These are phyloP conservation scores for Marsdenia floribunda DNA, from an alignment of 257 asterid species.

Conservation along the genomic window DNA sequence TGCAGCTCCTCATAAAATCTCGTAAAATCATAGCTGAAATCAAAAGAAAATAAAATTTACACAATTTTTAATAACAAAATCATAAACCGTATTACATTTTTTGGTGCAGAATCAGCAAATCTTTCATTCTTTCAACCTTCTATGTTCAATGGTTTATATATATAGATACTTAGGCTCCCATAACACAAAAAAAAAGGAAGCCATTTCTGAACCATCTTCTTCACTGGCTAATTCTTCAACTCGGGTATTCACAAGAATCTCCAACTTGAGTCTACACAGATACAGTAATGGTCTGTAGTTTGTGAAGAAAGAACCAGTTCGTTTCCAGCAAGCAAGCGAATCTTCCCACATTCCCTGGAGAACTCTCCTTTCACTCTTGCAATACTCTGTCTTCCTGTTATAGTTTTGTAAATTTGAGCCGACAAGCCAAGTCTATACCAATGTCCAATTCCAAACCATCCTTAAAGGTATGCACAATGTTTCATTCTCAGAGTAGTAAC, in stretches of 20 bases:
- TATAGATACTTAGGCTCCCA: too few species aligned
- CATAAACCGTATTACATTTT: too few species aligned
- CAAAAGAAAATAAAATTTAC: too few species aligned
- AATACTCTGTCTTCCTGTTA: conserved; percentile 27
- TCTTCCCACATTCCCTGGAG: conserved; percentile 46
- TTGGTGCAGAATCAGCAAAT: too few species aligned
- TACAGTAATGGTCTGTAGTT: conserved; percentile 33
- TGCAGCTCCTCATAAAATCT: too few species aligned
- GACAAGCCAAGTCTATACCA: conserved; percentile 37
- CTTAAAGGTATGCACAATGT: conserved; percentile 40
- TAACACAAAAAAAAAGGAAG: conserved; percentile 27
- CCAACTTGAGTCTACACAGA: conserved; percentile 41
- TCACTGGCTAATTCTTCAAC: conserved; percentile 27
- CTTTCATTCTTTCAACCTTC: conserved; percentile 40
- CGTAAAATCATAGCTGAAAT: too few species aligned
- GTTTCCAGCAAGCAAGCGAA: conserved; percentile 29
- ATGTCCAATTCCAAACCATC: conserved; percentile 43
- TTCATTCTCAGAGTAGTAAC: conserved; percentile 45
- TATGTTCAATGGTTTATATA: too few species aligned
- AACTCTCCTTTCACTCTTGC: conserved; percentile 64
- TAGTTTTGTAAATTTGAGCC: conserved; percentile 36
- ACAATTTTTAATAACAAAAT: too few species aligned
- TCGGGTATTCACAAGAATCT: conserved; percentile 23
- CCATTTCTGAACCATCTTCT: conserved; percentile 21
- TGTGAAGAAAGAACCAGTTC: conserved; percentile 30